Percentiles rank a stretch among this genome's conserved stretches.
Conservation (phyloP, 768 basidiomycete genomes). For the Hypholoma fasciculare region DNA sequence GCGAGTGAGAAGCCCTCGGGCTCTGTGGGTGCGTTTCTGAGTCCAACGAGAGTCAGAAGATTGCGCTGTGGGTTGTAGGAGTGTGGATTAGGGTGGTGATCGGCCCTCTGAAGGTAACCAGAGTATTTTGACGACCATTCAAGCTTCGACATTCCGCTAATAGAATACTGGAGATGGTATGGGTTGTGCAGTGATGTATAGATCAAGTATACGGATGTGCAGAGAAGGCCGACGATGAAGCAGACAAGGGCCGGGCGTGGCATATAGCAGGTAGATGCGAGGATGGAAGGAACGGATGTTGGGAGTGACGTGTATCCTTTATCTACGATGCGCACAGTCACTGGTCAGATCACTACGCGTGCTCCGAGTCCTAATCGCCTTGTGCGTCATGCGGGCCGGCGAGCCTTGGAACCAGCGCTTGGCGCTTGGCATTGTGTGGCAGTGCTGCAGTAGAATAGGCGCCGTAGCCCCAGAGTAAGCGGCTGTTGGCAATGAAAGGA, state of each 20-base stretch:
- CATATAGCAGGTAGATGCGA: background rate
- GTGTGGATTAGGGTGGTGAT: constrained; percentile 2
- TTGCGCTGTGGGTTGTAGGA: background rate
- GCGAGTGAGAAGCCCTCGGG: constrained; percentile 10
- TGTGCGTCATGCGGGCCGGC: background rate
- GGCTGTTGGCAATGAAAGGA: no score
- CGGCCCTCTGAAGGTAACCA: constrained; percentile 6
- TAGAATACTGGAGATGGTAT: background rate
- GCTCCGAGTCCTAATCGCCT: background rate
- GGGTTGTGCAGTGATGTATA: background rate
- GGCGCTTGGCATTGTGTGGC: no score
- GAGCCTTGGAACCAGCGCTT: background rate
- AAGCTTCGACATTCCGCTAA: constrained; percentile 2
- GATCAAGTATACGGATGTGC: constrained; percentile 1
- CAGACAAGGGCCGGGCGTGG: background rate
- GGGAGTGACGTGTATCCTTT: background rate
- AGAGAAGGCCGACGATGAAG: constrained; percentile 1
- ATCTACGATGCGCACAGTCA: background rate
- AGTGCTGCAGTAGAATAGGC: no score
- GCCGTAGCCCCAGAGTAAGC: no score
- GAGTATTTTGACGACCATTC: constrained; percentile 10
- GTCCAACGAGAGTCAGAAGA: background rate
- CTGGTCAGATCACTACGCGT: background rate
- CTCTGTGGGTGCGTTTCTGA: constrained; percentile 6
- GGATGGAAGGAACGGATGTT: background rate